Conservation (phyloP, 305 asterid genomes). For the Solanum aculeatissimum region DNA sequence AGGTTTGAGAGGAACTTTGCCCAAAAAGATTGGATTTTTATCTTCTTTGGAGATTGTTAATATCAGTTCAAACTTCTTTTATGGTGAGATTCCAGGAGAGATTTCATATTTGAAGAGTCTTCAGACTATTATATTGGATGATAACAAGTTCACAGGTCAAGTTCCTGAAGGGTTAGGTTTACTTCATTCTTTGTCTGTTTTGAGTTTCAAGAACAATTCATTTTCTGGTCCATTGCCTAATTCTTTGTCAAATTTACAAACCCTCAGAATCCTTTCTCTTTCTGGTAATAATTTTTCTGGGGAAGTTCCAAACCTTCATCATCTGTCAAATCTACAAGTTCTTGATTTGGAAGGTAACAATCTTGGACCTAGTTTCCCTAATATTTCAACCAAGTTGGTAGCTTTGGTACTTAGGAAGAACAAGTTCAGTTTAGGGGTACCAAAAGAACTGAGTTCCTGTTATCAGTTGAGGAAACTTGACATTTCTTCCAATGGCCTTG, state of each 20-base stretch:
- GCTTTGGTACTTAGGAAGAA: conserved; percentile 54
- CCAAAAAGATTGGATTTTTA: conserved; percentile 35
- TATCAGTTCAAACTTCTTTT: conserved; percentile 48
- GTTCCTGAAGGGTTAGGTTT: conserved; percentile 47
- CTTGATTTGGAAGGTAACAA: conserved; percentile 55
- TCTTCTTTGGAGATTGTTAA: conserved; percentile 60
- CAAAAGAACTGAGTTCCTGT: conserved; percentile 31
- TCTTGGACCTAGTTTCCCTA: conserved; percentile 65
- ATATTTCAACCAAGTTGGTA: conserved; percentile 39
- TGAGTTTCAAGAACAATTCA: conserved; percentile 72
- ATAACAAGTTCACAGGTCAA: conserved; percentile 46
- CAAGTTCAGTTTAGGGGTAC: conserved; percentile 37
- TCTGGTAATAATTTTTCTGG: conserved; percentile 52
- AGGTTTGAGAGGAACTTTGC: conserved; percentile 63
- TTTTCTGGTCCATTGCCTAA: conserved; percentile 42
- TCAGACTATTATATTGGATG: conserved; percentile 61
- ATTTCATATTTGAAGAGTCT: conserved; percentile 39
- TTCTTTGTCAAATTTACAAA: conserved; percentile 25
- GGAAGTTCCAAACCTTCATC: conserved; percentile 31
- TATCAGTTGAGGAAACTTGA: conserved; percentile 55
- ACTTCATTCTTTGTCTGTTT: conserved; percentile 36
- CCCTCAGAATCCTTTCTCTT: conserved; percentile 44
- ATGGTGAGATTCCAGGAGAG: conserved; percentile 52
- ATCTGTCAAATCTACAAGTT: conserved; percentile 59
- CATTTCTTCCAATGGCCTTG: conserved; percentile 43